These are phyloP conservation scores for Laburnicola sp. DNA, from an alignment of 2,329 filamentous ascomycete species.

Conservation along the genomic window DNA sequence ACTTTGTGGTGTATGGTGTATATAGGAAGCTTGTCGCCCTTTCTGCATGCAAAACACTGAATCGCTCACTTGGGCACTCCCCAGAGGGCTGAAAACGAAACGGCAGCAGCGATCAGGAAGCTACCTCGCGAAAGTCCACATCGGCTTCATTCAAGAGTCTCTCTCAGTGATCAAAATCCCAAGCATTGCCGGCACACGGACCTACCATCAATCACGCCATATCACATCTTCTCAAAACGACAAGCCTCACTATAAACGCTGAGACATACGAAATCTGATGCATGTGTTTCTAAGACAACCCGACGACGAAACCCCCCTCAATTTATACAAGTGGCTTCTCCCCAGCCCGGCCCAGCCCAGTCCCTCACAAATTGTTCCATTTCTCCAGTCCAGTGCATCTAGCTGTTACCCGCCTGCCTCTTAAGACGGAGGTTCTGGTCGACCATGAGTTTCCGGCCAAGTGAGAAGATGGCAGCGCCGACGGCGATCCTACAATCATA, in stretches of 20 bases:
- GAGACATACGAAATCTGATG: conserved; percentile 33
- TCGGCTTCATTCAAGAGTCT: too few relatives aligned
- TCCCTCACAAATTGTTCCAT: conserved; percentile 15
- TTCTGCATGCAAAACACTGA: too few relatives aligned
- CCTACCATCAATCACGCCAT: too few relatives aligned
- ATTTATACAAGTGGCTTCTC: conserved; percentile 23
- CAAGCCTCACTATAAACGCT: conserved; percentile 4
- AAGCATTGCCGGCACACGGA: too few relatives aligned
- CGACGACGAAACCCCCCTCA: conserved; percentile 4
- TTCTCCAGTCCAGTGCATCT: conserved; percentile 9
- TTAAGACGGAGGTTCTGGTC: conserved; percentile 92
- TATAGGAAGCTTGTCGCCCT: background rate
- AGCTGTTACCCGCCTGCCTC: conserved; percentile 61
- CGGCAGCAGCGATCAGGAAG: too few relatives aligned
- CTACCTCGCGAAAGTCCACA: too few relatives aligned
- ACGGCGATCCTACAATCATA: conserved; percentile 68
- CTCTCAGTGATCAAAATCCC: too few relatives aligned
- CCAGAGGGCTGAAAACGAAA: too few relatives aligned
- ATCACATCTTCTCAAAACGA: too few relatives aligned
- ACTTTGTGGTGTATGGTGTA: background rate
- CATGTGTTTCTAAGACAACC: conserved; percentile 21
- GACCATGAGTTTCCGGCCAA: conserved; percentile 76
- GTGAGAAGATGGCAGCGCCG: conserved; percentile 78
- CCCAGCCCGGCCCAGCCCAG: conserved; percentile 10
- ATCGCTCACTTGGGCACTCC: too few relatives aligned